phyloP scores from a whole-genome alignment of 139 green algal species.

The Chlamydomonas sphaeroides region DNA sequence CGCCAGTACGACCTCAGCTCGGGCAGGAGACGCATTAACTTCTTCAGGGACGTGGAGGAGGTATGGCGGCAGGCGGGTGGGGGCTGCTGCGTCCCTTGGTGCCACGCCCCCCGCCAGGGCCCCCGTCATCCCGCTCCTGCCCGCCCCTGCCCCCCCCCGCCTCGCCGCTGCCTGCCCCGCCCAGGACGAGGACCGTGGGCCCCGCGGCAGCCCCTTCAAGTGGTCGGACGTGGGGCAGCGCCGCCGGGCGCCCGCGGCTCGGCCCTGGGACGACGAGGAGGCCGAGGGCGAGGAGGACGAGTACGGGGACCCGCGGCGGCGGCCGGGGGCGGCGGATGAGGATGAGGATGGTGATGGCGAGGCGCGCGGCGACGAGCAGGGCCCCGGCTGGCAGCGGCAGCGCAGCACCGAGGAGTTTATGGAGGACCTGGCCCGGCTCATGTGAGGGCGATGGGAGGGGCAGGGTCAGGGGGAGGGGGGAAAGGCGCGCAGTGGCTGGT shows the following conservation, averaged over 20 bases:
- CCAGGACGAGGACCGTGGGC: background rate
- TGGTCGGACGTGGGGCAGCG: constrained; percentile 24
- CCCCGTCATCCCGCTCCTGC: no score
- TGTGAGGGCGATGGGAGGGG: background rate
- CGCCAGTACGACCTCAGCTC: constrained; percentile 24
- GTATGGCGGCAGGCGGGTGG: background rate
- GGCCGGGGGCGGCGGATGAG: background rate
- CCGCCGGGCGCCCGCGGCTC: background rate
- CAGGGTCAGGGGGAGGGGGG: background rate
- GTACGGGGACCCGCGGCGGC: background rate
- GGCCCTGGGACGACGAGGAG: background rate
- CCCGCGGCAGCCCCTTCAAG: background rate
- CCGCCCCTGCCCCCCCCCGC: no score
- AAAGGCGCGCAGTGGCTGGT: no score
- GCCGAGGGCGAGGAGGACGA: background rate
- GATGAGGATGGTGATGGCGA: background rate
- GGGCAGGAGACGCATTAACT: constrained; percentile 14
- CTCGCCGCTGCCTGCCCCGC: no score
- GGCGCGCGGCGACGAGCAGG: background rate
- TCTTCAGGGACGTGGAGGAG: constrained; percentile 30
- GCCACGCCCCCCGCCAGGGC: no score
- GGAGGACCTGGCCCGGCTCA: constrained; percentile 24
- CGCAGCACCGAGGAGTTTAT: constrained; percentile 7
- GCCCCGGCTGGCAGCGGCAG: background rate
- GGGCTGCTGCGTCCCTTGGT: no score